Conservation (phyloP, 192 early-diverging fungal genomes). For the Pilobolus umbonatus region DNA sequence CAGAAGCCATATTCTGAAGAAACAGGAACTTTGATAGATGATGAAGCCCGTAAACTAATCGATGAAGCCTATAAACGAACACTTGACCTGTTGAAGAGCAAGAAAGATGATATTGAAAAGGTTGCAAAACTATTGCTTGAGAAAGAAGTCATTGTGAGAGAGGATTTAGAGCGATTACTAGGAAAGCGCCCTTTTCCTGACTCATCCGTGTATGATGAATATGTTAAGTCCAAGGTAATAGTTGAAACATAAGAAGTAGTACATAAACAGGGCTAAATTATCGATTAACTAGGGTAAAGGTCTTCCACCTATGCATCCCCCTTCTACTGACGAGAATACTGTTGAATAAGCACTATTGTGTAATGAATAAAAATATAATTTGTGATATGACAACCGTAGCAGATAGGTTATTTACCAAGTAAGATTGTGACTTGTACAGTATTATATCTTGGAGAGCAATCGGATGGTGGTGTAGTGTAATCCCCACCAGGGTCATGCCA, state of each 20-base stretch:
- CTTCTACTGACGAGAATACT: background rate
- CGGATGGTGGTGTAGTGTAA: too few species aligned
- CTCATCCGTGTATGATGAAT: slow-evolving; percentile 65
- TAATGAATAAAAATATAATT: background rate
- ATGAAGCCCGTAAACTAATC: slow-evolving; percentile 86
- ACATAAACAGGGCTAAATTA: background rate
- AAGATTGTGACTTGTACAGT: too few species aligned
- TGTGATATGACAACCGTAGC: background rate
- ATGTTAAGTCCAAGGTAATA: slow-evolving; percentile 32
- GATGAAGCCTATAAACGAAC: slow-evolving; percentile 79
- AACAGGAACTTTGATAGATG: slow-evolving; percentile 91
- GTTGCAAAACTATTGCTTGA: slow-evolving; percentile 87
- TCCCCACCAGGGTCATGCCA: too few species aligned
- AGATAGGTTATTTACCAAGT: background rate
- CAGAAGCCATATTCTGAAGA: slow-evolving; percentile 96
- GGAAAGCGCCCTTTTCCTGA: slow-evolving; percentile 80
- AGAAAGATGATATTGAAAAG: slow-evolving; percentile 83
- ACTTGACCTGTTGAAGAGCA: slow-evolving; percentile 75
- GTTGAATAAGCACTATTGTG: background rate
- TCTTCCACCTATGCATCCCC: background rate
- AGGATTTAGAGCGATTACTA: slow-evolving; percentile 89
- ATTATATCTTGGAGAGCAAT: too few species aligned
- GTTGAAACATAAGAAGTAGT: background rate
- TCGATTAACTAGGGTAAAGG: background rate
- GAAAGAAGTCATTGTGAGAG: slow-evolving; percentile 97